Base-by-base conservation (phyloP, 495 filamentous ascomycete genomes). In the Penicillium parvum region DNA sequence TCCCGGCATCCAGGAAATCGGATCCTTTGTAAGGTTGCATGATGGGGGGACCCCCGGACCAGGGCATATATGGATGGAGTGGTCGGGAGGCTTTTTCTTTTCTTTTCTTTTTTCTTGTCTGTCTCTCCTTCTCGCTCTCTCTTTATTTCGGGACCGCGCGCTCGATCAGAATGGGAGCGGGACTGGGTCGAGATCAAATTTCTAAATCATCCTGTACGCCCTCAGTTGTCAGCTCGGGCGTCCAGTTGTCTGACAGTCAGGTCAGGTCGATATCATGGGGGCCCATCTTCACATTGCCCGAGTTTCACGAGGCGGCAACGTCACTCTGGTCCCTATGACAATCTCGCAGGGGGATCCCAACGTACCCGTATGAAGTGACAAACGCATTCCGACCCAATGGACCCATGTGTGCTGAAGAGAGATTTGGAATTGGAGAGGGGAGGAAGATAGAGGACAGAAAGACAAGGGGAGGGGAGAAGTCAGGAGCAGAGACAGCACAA, bases 11-110 rank as follows among this genome's bases (percentile, higher is more conserved):
- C 49, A 63, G 49, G 42, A 57, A 55, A 39, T 70, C 63, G 47
- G 55, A 54, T 52, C 57, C 60, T 66, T 51, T 63, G 57, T 40
- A 57, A 45, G 55, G 45, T 52, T 60, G 60, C 63, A 68, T 68
- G 29, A 32, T 60, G 44, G 25, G 23, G 28, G 32, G 18, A 32
- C 41, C 37, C 33, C 29, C 21, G 32, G 43, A 37, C 39, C 43
- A 19, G 16, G 23, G 41, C n/a, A n/a, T n/a, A 35, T n/a, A 9
- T 44, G 32, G 43, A 32, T 48, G 23, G 30, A 16, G 34, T 26
- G 23, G 15, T 52, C 23, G 30, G 20, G 23, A 7, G 26, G 37
- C n/a, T 14, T 29, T 19, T 53, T 37, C 28, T 23, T 55, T 22
- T 38, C n/a, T 39, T 19, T 37, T 40, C 21, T 40, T 39, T 48